Evolutionary conservation across 495 filamentous ascomycete genomes (phyloP).

Genomic region (Aspergillus diversus): DNA sequence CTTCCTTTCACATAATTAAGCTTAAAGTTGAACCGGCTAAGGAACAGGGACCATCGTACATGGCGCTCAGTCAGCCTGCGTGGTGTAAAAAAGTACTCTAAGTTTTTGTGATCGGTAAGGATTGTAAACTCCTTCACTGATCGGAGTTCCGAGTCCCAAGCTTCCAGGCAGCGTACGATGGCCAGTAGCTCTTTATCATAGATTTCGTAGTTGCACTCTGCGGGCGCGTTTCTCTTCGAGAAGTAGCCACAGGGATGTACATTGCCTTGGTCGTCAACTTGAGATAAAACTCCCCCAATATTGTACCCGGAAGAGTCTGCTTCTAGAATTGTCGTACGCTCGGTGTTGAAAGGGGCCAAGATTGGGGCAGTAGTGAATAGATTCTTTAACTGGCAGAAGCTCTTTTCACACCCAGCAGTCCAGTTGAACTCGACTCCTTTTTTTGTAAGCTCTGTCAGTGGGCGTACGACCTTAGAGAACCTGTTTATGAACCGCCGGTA

Average conservation of each 20-base stretch:
- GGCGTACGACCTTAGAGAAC: constrained; percentile 26
- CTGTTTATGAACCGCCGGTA: constrained; percentile 33
- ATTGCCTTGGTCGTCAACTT: constrained; percentile 5
- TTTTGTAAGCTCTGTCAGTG: constrained; percentile 10
- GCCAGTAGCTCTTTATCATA: constrained; percentile 35
- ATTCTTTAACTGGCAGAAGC: neutral
- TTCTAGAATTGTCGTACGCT: constrained; percentile 19
- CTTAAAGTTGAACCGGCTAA: constrained; percentile 18
- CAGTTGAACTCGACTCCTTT: constrained; percentile 13
- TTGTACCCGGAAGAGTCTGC: constrained; percentile 22
- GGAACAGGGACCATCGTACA: constrained; percentile 4
- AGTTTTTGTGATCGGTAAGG: constrained; percentile 25
- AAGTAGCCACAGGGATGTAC: constrained; percentile 26
- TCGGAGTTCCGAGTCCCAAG: constrained; percentile 32
- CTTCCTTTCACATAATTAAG: constrained; percentile 17
- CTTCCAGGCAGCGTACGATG: constrained; percentile 32
- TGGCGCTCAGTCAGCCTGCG: constrained; percentile 24
- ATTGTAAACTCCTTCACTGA: neutral
- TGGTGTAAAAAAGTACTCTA: constrained; percentile 33
- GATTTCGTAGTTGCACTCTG: constrained; percentile 38
- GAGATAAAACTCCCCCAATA: constrained; percentile 9
- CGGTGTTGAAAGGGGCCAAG: constrained; percentile 12
- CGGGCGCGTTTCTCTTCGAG: constrained; percentile 28
- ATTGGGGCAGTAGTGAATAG: constrained; percentile 5
- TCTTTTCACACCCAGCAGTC: neutral